Conservation (phyloP, 371 early-diverging fungal genomes). For the Mortierella polycephala region DNA sequence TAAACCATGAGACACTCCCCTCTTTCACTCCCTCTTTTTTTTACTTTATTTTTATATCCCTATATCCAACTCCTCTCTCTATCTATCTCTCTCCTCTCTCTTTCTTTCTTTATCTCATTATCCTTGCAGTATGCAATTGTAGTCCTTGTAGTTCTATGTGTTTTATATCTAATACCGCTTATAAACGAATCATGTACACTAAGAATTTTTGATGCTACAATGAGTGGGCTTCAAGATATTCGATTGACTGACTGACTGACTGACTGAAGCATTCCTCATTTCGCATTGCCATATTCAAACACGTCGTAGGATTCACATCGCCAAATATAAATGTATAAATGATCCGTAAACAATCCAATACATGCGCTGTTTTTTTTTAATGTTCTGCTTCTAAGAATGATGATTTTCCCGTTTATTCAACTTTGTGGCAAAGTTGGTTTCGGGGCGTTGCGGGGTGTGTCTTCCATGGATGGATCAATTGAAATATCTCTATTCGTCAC, state of each 20-base stretch:
- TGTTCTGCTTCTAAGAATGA: too few relatives aligned
- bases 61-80: too few relatives aligned
- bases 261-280: neutral
- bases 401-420: too few relatives aligned
- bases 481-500: conserved; percentile 36
- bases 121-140: neutral
- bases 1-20: neutral
- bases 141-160: neutral
- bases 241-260: too few relatives aligned
- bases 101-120: neutral
- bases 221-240: too few relatives aligned
- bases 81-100: neutral
- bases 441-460: too few relatives aligned
- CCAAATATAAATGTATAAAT: too few relatives aligned
- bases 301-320: too few relatives aligned
- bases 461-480: neutral
- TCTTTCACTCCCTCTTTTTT: neutral
- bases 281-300: neutral
- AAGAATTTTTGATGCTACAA: neutral
- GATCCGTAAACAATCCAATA: too few relatives aligned
- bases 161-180: neutral
- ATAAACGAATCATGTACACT: neutral
- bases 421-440: too few relatives aligned
- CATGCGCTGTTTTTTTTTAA: too few relatives aligned
- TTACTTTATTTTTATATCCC: neutral